Percentiles rank a stretch among this genome's conserved stretches.
These are phyloP conservation scores for Juncus effusus DNA, from an alignment of 176 grass and related monocot genomes.

Conservation along the genomic window DNA sequence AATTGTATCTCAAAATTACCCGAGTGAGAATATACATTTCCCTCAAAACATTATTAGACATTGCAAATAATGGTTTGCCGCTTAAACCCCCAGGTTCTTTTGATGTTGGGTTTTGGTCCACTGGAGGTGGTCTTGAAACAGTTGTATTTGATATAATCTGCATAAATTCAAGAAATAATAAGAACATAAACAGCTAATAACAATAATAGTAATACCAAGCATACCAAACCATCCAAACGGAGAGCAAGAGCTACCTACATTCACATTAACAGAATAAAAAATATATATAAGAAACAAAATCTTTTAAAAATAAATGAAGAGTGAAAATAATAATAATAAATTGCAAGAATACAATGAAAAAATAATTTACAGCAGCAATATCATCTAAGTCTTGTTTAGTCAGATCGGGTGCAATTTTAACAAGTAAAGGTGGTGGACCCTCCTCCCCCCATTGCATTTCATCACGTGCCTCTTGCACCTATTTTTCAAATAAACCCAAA, in stretches of 20 bases:
- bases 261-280: conserved; percentile 21
- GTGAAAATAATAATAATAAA: conserved; percentile 22
- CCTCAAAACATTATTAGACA: conserved; percentile 74
- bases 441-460: conserved; percentile 99
- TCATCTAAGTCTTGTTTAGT: conserved; percentile 95
- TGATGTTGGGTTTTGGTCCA: conserved; percentile 55
- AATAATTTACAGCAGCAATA: conserved; percentile 66
- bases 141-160: conserved; percentile 99
- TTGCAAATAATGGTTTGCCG: conserved; percentile 84
- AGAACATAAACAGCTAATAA: conserved; percentile 4
- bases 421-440: conserved; percentile 85
- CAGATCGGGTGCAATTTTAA: conserved; percentile 94
- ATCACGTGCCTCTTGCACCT: conserved; percentile 94
- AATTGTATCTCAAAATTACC: conserved; percentile 32
- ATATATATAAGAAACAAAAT: conserved; percentile 36
- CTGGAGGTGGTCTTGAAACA: conserved; percentile 65
- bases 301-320: background rate
- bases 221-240: conserved; percentile 89
- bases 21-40: conserved; percentile 90
- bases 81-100: conserved; percentile 91
- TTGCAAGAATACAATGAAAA: background rate
- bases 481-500: conserved; percentile 26
- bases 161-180: conserved; percentile 5
- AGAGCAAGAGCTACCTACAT: conserved; percentile 82
- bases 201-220: conserved; percentile 18